phyloP scores from a whole-genome alignment of 140 eudicot genomes.

The Oenanthe javanica region DNA sequence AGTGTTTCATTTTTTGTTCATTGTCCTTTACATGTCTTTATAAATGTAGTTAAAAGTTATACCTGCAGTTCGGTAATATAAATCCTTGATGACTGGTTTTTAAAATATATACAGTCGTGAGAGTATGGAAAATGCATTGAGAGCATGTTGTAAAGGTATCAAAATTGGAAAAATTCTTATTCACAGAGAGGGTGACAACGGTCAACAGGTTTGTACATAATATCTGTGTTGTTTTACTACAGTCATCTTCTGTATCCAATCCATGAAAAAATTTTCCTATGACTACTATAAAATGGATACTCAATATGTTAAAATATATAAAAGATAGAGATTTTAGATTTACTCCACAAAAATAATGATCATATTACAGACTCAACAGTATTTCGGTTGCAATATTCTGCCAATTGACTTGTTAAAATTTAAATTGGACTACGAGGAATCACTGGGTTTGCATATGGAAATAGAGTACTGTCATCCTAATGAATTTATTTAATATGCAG shows the following conservation, averaged over 20 bases:
- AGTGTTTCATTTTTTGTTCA: not conserved
- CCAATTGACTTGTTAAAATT: not conserved
- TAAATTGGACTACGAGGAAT: not conserved
- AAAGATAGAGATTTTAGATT: too few relatives aligned
- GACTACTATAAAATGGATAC: not conserved
- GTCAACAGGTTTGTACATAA: conserved; percentile 57
- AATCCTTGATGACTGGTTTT: not conserved
- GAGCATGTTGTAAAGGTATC: conserved; percentile 96
- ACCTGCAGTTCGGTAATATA: not conserved
- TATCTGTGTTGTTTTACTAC: not conserved
- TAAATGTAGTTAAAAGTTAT: not conserved
- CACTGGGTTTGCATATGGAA: not conserved
- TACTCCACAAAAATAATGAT: too few relatives aligned
- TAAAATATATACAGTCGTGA: conserved; percentile 58
- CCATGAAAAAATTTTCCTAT: not conserved
- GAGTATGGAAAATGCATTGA: conserved; percentile 96
- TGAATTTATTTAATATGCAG: conserved; percentile 29
- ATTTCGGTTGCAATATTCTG: not conserved
- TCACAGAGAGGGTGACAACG: conserved; percentile 93
- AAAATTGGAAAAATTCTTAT: conserved; percentile 93
- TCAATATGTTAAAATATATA: too few relatives aligned
- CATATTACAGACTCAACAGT: not conserved
- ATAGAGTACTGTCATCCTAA: not conserved
- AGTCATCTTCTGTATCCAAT: not conserved
- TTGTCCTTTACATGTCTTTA: not conserved